Percentiles rank a stretch among this genome's conserved stretches.
phyloP scores from a whole-genome alignment of 768 basidiomycete species.

The Termitomyces sp. region DNA sequence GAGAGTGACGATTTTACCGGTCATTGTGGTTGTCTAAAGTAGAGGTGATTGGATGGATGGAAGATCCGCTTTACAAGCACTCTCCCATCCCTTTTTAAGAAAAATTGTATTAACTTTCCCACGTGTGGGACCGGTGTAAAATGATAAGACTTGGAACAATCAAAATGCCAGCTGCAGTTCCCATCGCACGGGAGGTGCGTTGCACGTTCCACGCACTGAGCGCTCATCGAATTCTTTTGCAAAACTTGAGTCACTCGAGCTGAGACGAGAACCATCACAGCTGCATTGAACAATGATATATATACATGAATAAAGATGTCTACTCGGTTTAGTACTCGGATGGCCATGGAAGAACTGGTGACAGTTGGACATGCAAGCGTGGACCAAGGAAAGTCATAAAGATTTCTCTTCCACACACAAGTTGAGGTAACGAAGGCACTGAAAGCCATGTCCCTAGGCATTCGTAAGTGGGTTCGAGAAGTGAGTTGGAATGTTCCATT shows the following conservation, averaged over 20 bases:
- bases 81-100: slow-evolving; percentile 18
- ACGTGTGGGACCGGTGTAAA: slow-evolving; percentile 15
- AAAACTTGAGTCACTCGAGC: neutral
- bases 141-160: neutral
- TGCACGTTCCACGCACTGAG: neutral
- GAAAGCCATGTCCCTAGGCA: slow-evolving; percentile 73
- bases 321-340: slow-evolving; percentile 76
- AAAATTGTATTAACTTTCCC: slow-evolving; percentile 21
- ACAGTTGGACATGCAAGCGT: slow-evolving; percentile 67
- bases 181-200: neutral
- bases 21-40: slow-evolving; percentile 22
- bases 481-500: neutral
- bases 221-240: too few species aligned
- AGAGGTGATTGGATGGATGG: slow-evolving; percentile 13
- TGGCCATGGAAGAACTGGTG: slow-evolving; percentile 40
- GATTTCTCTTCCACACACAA: slow-evolving; percentile 64
- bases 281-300: neutral
- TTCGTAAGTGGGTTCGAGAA: slow-evolving; percentile 47
- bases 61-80: slow-evolving; percentile 21
- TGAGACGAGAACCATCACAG: neutral
- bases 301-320: slow-evolving; percentile 24
- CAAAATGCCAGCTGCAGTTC: neutral
- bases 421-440: slow-evolving; percentile 77
- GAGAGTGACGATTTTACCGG: slow-evolving; percentile 53
- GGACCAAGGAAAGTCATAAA: slow-evolving; percentile 45